Evolutionary conservation across 2,329 filamentous ascomycete genomes (phyloP), one percentile per base, ranked within the genome.

Genomic region (Escovopsis sp.): DNA sequence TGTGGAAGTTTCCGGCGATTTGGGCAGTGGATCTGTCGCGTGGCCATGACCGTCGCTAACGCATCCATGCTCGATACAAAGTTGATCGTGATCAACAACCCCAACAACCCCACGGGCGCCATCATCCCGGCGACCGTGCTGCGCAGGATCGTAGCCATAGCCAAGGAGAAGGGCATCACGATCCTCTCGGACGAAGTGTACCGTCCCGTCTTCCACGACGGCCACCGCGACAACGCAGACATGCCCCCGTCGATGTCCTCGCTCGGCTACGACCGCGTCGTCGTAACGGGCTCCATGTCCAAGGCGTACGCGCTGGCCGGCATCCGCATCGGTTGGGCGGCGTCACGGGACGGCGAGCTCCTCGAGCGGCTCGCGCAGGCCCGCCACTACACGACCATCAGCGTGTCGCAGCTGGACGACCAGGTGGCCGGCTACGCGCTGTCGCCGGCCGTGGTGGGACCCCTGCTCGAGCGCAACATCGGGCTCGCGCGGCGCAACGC

Each of bases 231-330:
- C 29, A 38, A 40, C 23, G 18, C 34, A 10, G 31, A 38, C 69
- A 70, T 71, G 3, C 77, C 80, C 0, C 85, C 82, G 0, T 45
- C 51, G 11, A 65, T 77, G 10, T 63, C 86, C 1, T 73, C 79
- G 0, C 61, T 90, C 30, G 77, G 75, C 30, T 90, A 92, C 55
- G 58, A 69, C 3, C 78, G 76, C 37, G 69, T 72, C 16, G 65
- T 93, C 23, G 72, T 74, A 11, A 90, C 82, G 0, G 79, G 85
- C 12, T 87, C 81, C 14, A 73, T 92, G 63, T 88, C 80, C 18
- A 93, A 93, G 58, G 80, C 83, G 1, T 94, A 85, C 57, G 75
- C 80, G 3, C 61, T 94, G 4, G 83, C 85, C 1, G 85, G 86
- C 2, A 76, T 92, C 41, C 75, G 85, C 1, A 57, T 87, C 2